Base-by-base conservation (phyloP, 768 basidiomycete genomes). In the Cyathus striatus region DNA sequence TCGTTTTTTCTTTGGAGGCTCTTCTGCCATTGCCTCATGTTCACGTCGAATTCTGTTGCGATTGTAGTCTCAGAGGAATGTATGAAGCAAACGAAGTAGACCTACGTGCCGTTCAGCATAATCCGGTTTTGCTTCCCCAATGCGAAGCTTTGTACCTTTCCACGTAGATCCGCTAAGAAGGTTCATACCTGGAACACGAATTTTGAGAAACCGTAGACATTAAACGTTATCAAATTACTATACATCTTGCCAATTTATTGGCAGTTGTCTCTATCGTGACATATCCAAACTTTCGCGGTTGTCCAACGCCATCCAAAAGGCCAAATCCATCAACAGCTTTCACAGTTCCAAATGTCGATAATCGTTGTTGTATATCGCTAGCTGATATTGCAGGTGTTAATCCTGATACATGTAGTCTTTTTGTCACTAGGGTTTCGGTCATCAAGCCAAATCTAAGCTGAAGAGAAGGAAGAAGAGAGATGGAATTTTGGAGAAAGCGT, bases 131-230 rank as follows among this genome's bases (percentile, higher is more conserved):
- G 90, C 89, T 50, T 90, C 87, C 6, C 87, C 87, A 25, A 92
- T 76, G 14, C 88, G 76, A 23, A 92, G 64, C 50, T 86, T 90
- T 17, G 88, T 66, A n/a, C 90, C 90, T 64, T 90, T 91, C 86
- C 88, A 93, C 1, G 78, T 86, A 5, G 85, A 79, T 24, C 90
- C 90, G 47, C 83, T 90, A 21, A 92, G 71, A 2, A 79, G 59
- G 55, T 79, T 90, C 59, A 87, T 68, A 60, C 87, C 87, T 90
- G 34, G 5, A 23, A 38, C n/a, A n/a, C n/a, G n/a, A n/a, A n/a
- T n/a, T n/a, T n/a, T n/a, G n/a, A n/a, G n/a, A n/a, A n/a, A n/a
- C n/a, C n/a, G n/a, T n/a, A n/a, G n/a, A n/a, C n/a, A n/a, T n/a
- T n/a, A n/a, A n/a, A n/a, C n/a, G n/a, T n/a, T n/a, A n/a, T n/a